A percentile compares a stretch with the other conserved stretches of the same genome.
phyloP scores from a whole-genome alignment of 495 filamentous ascomycete genomes.

The Saxispiralis lemnorum region DNA sequence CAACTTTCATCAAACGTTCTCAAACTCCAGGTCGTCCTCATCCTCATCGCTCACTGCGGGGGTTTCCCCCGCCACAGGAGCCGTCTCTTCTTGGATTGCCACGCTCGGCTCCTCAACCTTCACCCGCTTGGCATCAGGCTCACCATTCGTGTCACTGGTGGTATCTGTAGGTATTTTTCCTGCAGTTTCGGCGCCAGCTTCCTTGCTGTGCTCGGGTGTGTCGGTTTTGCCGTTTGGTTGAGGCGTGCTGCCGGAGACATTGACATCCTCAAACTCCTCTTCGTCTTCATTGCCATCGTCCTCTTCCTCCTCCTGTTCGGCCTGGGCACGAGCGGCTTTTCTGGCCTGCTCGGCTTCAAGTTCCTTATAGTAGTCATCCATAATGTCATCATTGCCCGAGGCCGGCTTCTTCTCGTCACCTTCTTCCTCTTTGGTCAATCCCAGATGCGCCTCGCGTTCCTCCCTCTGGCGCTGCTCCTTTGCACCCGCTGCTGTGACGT shows the following conservation, averaged over 20 bases:
- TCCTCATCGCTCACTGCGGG: slow-evolving; percentile 14
- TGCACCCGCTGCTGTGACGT: slow-evolving; percentile 12
- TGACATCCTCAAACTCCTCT: slow-evolving; percentile 22
- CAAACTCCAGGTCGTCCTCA: slow-evolving; percentile 35
- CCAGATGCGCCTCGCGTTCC: slow-evolving; percentile 9
- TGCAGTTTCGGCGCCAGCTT: too few relatives aligned
- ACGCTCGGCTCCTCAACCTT: neutral
- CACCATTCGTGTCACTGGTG: slow-evolving; percentile 6
- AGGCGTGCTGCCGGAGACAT: neutral
- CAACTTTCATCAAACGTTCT: slow-evolving; percentile 30
- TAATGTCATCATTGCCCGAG: slow-evolving; percentile 31
- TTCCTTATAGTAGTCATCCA: slow-evolving; percentile 21
- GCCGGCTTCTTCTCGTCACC: slow-evolving; percentile 34
- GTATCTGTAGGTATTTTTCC: neutral
- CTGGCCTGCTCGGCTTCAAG: slow-evolving; percentile 15
- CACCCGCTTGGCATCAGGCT: slow-evolving; percentile 8
- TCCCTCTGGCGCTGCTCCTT: slow-evolving; percentile 11
- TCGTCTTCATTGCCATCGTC: slow-evolving; percentile 34
- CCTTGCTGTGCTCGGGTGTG: too few relatives aligned
- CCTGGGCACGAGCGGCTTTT: slow-evolving; percentile 23
- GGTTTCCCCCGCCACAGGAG: slow-evolving; percentile 1
- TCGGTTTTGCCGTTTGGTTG: too few relatives aligned
- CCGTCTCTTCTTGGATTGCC: neutral
- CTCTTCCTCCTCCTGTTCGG: slow-evolving; percentile 29
- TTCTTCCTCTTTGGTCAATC: slow-evolving; percentile 26